Evolutionary conservation across 2,329 filamentous ascomycete genomes (phyloP), one percentile per base, ranked within the genome.

Genomic region (Colletotrichum musicola): DNA sequence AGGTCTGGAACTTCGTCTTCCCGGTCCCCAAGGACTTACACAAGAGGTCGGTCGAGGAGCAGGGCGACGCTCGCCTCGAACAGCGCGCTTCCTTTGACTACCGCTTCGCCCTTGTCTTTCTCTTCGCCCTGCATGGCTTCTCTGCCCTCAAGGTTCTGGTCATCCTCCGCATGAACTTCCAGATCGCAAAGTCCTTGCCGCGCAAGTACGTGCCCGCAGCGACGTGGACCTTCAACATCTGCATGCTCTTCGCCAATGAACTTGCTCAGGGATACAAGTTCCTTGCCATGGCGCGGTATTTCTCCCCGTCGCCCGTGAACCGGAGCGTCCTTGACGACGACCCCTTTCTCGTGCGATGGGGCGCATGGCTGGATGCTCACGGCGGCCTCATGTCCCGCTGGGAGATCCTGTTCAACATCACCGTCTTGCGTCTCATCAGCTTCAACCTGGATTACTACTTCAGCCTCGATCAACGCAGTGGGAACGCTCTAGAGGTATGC

Each of bases 321-420:
- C 55, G 47, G 54, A 53, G 27, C 18, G 20, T 79, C 22, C 73
- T 79, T 0, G 80, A 82, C 1, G 77, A 83, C 10, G 81, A 82
- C 18, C 81, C 83, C 7, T 67, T 78, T 2, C 76, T 90, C 46
- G 82, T 88, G 40, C 82, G 84, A 20, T 91, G 91, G 84, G 94
- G 90, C 7, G 82, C 84, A 50, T 92, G 88, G 83, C 82, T 98
- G 16, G 96, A 99, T 80, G 85, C 86, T 60, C 91, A 92, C 72
- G 90, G 93, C 7, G 96, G 96, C 0, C 82, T 99, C n/a, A 90
- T 97, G 77, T 85, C 91, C 0, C 88, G 95, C 68, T 99, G 96
- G 96, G 94, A 98, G 78, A 90, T 99, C n/a, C 86, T 98, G 5
- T 99, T 99, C 86, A 99, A 99, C 76, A 89, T 99, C 70, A 98